Evolutionary conservation across 306 rosid genomes (phyloP).

Genomic region (Hippophae rhamnoides): DNA sequence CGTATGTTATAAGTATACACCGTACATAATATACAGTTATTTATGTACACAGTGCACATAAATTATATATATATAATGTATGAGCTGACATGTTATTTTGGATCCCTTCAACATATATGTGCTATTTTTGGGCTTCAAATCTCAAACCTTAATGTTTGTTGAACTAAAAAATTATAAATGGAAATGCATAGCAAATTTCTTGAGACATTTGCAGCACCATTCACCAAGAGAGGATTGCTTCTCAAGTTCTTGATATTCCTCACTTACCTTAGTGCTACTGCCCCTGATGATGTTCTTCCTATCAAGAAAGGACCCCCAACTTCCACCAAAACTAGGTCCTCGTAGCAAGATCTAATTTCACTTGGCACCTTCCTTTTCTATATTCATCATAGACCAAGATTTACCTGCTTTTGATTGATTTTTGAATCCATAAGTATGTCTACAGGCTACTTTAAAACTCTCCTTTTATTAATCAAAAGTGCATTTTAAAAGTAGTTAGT

Average conservation of each 20-base stretch:
- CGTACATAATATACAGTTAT: too few species aligned
- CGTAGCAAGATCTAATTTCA: slow-evolving; percentile 78
- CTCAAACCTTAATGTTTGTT: neutral
- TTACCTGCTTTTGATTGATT: slow-evolving; percentile 15
- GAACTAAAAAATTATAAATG: slow-evolving; percentile 4
- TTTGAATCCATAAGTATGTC: slow-evolving; percentile 43
- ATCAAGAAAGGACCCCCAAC: slow-evolving; percentile 98
- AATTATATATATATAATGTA: too few species aligned
- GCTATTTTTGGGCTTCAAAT: too few species aligned
- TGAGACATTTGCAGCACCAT: slow-evolving; percentile 95
- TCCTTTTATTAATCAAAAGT: slow-evolving; percentile 20
- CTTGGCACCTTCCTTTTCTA: slow-evolving; percentile 1
- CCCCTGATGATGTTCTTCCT: slow-evolving; percentile 72
- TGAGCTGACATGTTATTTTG: too few species aligned
- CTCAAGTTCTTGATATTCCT: slow-evolving; percentile 84
- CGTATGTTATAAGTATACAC: too few species aligned
- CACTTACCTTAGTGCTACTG: slow-evolving; percentile 76
- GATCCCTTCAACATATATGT: too few species aligned
- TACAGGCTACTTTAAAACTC: slow-evolving; percentile 22
- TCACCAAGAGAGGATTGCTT: slow-evolving; percentile 90
- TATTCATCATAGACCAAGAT: slow-evolving; percentile 2
- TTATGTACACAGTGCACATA: too few species aligned
- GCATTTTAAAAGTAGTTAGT: slow-evolving; percentile 23
- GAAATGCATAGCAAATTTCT: slow-evolving; percentile 79
- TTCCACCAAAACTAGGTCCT: slow-evolving; percentile 86